A percentile compares a stretch with the other conserved stretches of the same genome.
phyloP scores from a whole-genome alignment of 73 alveolate genomes.

The Tetrahymena elliotti region DNA sequence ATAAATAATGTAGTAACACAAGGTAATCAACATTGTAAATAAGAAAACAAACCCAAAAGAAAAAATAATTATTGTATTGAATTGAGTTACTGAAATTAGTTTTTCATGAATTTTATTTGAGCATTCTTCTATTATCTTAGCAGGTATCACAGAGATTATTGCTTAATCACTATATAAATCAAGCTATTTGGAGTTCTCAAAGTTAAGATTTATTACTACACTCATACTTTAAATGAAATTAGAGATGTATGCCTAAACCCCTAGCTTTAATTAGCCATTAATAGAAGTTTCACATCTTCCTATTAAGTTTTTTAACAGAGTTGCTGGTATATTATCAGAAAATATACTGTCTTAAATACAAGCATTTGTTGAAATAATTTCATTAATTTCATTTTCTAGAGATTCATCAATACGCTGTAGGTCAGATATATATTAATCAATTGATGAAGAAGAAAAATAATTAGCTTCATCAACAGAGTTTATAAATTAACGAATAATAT shows the following conservation, averaged over 20 bases:
- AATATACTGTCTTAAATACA: not conserved
- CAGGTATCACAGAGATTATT: not conserved
- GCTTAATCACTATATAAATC: not conserved
- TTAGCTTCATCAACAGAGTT: not conserved
- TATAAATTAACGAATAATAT: not conserved
- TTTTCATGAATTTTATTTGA: not conserved
- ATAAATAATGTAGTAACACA: not conserved
- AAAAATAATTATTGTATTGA: not conserved
- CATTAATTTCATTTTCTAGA: not conserved
- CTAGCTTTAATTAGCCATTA: not conserved
- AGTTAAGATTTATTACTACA: not conserved
- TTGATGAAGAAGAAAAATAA: not conserved
- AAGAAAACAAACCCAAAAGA: not conserved
- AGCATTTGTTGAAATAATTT: not conserved
- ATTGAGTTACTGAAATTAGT: not conserved
- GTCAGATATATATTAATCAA: not conserved
- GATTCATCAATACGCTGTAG: not conserved
- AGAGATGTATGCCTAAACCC: not conserved
- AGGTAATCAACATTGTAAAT: not conserved
- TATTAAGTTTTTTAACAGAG: not conserved
- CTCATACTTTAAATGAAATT: not conserved
- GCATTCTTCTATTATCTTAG: not conserved
- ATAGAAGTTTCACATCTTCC: not conserved
- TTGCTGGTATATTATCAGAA: not conserved
- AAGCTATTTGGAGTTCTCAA: not conserved